A percentile compares a stretch with the other conserved stretches of the same genome.
Evolutionary conservation across 345 rosid genomes (phyloP).

Genomic region (Garcia nutans): DNA sequence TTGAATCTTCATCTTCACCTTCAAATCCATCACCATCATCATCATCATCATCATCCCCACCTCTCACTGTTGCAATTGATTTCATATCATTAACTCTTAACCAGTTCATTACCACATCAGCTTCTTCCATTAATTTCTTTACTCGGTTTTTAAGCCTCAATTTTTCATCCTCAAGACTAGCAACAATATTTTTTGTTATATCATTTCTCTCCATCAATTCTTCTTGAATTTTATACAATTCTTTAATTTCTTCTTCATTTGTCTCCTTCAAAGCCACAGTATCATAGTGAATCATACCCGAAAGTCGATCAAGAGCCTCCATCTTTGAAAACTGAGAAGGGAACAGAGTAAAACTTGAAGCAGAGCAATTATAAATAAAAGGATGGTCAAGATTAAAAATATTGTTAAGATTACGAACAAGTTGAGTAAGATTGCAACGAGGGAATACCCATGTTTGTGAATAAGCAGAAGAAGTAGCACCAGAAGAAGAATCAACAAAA

Average conservation of each 20-base stretch:
- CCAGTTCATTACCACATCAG: conserved; percentile 45
- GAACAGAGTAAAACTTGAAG: conserved; percentile 27
- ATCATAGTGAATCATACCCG: conserved; percentile 59
- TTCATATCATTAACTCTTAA: conserved; percentile 30
- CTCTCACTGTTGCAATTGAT: conserved; percentile 2
- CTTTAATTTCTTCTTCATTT: conserved; percentile 41
- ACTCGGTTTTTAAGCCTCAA: conserved; percentile 32
- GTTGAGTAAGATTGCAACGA: conserved; percentile 41
- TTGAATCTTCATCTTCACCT: conserved; percentile 34
- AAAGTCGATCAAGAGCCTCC: conserved; percentile 70
- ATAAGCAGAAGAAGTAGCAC: conserved; percentile 45
- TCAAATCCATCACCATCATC: conserved; percentile 38
- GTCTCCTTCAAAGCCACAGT: conserved; percentile 20
- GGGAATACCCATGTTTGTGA: conserved; percentile 55
- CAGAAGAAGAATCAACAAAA: conserved; percentile 52
- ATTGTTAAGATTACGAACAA: conserved; percentile 45
- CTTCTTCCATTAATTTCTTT: conserved; percentile 18
- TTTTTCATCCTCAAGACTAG: conserved; percentile 42
- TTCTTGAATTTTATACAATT: conserved; percentile 33
- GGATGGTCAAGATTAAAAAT: conserved; percentile 61
- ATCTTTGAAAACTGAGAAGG: conserved; percentile 36
- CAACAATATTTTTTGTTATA: conserved; percentile 13
- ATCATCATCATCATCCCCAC: conserved; percentile 3
- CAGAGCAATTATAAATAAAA: conserved; percentile 14
- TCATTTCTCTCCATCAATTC: conserved; percentile 35